Percentiles rank a stretch among this genome's conserved stretches.
Evolutionary conservation across 345 rosid genomes (phyloP).

Genomic region (Arabidopsis arenosa): DNA sequence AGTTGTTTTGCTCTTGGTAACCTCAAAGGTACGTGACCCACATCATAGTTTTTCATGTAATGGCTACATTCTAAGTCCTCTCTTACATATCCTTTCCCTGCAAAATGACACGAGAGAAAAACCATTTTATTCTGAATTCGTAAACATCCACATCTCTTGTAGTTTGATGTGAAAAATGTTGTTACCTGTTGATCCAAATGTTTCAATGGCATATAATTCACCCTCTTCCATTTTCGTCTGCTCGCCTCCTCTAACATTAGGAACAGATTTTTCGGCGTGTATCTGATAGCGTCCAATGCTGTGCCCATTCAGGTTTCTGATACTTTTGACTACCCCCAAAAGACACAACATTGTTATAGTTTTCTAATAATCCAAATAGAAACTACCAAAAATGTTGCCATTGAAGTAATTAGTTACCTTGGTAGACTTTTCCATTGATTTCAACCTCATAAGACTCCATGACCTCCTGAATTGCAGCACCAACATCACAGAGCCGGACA

Average conservation of each 20-base stretch:
- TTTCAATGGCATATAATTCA: conserved; percentile 90
- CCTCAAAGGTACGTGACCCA: conserved; percentile 79
- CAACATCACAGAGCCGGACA: conserved; percentile 90
- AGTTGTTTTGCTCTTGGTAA: conserved; percentile 94
- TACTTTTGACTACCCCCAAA: conserved; percentile 74
- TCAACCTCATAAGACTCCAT: conserved; percentile 98
- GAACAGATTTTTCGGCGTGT: conserved; percentile 95
- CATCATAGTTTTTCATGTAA: conserved; percentile 87
- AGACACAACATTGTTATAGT: conserved; percentile 11
- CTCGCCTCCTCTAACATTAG: conserved; percentile 93
- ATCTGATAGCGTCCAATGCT: conserved; percentile 83
- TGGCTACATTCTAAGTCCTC: conserved; percentile 98
- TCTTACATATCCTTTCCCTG: conserved; percentile 91
- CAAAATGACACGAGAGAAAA: conserved; percentile 19
- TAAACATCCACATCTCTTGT: not conserved
- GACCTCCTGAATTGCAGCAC: conserved; percentile 94
- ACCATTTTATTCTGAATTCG: not conserved
- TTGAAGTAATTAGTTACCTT: conserved; percentile 53
- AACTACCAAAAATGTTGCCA: not conserved
- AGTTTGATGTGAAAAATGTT: not conserved
- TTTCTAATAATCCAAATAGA: not conserved
- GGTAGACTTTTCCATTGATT: conserved; percentile 85
- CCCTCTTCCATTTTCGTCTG: conserved; percentile 99
- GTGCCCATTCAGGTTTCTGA: conserved; percentile 87
- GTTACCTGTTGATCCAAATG: conserved; percentile 90